phyloP scores from a whole-genome alignment of 2,329 filamentous ascomycete species.

The Fusarium beomiforme region DNA sequence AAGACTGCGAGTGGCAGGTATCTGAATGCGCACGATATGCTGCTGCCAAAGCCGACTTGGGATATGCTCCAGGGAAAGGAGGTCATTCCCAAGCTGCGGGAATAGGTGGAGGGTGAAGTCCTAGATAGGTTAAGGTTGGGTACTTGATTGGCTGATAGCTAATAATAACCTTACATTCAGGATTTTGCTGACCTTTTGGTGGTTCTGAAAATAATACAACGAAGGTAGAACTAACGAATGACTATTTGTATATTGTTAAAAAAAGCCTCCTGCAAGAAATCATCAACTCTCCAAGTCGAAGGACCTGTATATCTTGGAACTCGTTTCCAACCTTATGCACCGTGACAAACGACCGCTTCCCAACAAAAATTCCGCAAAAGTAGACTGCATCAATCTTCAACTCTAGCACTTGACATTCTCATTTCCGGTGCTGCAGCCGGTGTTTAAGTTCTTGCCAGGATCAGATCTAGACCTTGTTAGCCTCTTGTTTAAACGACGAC shows the following conservation, averaged over 20 bases:
- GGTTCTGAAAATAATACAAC: too few species aligned
- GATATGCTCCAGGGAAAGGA: not conserved
- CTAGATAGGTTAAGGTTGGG: too few species aligned
- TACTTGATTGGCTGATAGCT: not conserved
- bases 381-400: not conserved
- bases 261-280: too few species aligned
- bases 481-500: rapidly evolving
- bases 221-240: not conserved
- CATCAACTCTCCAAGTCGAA: rapidly evolving
- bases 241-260: too few species aligned
- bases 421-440: not conserved
- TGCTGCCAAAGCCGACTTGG: not conserved
- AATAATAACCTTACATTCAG: not conserved
- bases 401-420: not conserved
- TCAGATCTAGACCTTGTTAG: not conserved
- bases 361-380: not conserved
- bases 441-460: not conserved
- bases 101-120: too few species aligned
- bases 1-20: not conserved
- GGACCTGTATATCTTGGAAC: rapidly evolving
- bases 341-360: too few species aligned
- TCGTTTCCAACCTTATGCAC: too few species aligned
- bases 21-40: not conserved
- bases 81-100: not conserved
- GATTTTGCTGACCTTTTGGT: too few species aligned